phyloP scores from a whole-genome alignment of 2,329 filamentous ascomycete species.

The Uncinocarpus reesii region DNA sequence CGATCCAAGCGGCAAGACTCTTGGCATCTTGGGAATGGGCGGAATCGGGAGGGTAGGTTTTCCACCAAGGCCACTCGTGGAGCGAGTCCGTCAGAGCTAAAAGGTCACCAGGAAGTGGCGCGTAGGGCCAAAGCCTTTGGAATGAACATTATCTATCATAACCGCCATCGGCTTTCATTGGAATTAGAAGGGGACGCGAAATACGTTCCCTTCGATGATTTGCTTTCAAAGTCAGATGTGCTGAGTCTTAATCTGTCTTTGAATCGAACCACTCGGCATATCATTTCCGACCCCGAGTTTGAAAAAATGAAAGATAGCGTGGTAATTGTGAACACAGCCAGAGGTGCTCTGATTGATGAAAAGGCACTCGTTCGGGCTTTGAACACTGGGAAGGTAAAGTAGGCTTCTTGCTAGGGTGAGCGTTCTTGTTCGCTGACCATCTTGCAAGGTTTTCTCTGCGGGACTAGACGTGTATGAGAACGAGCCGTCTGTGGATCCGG shows the following conservation, averaged over 20 bases:
- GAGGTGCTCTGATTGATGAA: conserved; percentile 33
- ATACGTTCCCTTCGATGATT: conserved; percentile 39
- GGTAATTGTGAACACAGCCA: conserved; percentile 29
- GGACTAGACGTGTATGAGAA: conserved; percentile 41
- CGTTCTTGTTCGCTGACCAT: not conserved
- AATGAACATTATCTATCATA: conserved; percentile 41
- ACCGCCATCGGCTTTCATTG: conserved; percentile 33
- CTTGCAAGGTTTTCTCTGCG: conserved; percentile 31
- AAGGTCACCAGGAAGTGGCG: conserved; percentile 34
- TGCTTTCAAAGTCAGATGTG: conserved; percentile 39
- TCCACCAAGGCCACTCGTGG: not conserved
- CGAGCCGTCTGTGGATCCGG: conserved; percentile 40
- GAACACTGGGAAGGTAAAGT: conserved; percentile 36
- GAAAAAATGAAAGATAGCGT: conserved; percentile 29
- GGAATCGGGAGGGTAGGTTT: conserved; percentile 37
- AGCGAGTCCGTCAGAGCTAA: not conserved
- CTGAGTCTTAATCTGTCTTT: conserved; percentile 39
- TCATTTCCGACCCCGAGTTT: conserved; percentile 38
- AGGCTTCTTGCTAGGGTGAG: not conserved
- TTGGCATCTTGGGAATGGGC: conserved; percentile 41
- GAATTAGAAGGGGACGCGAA: conserved; percentile 34
- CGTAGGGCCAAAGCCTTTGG: conserved; percentile 37
- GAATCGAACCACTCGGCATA: conserved; percentile 38
- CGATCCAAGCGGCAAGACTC: conserved; percentile 37
- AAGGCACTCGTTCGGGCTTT: conserved; percentile 38